phyloP scores from a whole-genome alignment of 108 stramenopile species.

The Cyclotella baltica region DNA sequence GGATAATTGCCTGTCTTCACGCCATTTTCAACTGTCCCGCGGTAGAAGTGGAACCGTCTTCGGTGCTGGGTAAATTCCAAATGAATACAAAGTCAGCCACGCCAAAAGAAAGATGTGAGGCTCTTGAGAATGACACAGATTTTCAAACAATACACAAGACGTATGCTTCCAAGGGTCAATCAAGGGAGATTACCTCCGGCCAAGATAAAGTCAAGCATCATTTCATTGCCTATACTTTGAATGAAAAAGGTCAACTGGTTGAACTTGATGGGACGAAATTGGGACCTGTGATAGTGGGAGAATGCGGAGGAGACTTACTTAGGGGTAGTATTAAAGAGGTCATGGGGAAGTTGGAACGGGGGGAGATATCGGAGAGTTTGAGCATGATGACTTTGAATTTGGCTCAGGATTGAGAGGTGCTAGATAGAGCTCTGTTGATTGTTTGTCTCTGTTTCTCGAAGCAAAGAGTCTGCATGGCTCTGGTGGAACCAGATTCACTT shows the following conservation, averaged over 20 bases:
- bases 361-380: slow-evolving; percentile 60
- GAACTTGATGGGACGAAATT: slow-evolving; percentile 70
- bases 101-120: slow-evolving; percentile 45
- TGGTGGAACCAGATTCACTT: too few species aligned
- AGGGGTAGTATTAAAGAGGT: slow-evolving; percentile 56
- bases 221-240: slow-evolving; percentile 61
- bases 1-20: slow-evolving; percentile 69
- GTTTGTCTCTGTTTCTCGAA: too few species aligned
- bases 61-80: slow-evolving; percentile 47
- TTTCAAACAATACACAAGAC: slow-evolving; percentile 55
- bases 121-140: slow-evolving; percentile 50
- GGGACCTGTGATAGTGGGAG: slow-evolving; percentile 58
- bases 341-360: slow-evolving; percentile 53
- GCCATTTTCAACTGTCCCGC: slow-evolving; percentile 57
- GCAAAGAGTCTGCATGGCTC: too few species aligned
- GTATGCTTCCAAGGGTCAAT: slow-evolving; percentile 58
- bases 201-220: slow-evolving; percentile 63
- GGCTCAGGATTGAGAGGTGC: slow-evolving; percentile 42
- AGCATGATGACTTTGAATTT: slow-evolving; percentile 69
- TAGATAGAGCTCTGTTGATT: too few species aligned
- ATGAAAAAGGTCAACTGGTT: slow-evolving; percentile 38
- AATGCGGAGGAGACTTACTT: slow-evolving; percentile 49
- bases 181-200: slow-evolving; percentile 39
- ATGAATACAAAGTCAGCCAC: slow-evolving; percentile 21
- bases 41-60: slow-evolving; percentile 25